These are phyloP conservation scores for Yamadazyma dushanensis DNA, from an alignment of 1,139 yeast genomes.

Conservation along the genomic window DNA sequence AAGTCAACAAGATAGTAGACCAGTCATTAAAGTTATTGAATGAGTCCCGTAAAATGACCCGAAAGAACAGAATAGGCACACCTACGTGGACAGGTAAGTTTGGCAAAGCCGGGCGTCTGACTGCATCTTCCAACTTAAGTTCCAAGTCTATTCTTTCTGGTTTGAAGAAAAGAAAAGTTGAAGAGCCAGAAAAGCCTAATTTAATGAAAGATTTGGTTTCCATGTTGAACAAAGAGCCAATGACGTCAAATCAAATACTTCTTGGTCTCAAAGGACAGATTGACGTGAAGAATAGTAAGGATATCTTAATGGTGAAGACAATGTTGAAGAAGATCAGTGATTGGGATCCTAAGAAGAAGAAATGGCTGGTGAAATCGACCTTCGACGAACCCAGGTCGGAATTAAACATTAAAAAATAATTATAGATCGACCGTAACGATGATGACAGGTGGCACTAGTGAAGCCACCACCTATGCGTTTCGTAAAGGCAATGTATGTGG, in stretches of 20 bases:
- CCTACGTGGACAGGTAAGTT: constrained; percentile 97
- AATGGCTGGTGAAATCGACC: constrained; percentile 69
- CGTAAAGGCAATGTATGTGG: background rate
- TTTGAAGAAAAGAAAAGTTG: constrained; percentile 21
- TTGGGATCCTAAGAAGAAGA: constrained; percentile 59
- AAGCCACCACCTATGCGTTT: no score
- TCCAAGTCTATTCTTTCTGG: constrained; percentile 35
- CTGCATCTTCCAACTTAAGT: constrained; percentile 14
- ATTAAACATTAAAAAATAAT: no score
- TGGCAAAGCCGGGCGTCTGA: constrained; percentile 57
- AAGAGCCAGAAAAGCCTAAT: constrained; percentile 24
- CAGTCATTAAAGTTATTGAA: constrained; percentile 75
- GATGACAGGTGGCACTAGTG: no score
- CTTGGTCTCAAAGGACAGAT: constrained; percentile 38
- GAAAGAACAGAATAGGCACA: constrained; percentile 68
- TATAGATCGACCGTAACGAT: no score
- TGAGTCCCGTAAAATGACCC: constrained; percentile 63
- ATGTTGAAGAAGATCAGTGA: constrained; percentile 67
- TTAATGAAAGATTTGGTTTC: constrained; percentile 35
- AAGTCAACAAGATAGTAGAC: constrained; percentile 74
- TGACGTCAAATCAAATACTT: constrained; percentile 58
- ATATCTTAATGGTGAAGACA: constrained; percentile 64
- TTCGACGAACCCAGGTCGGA: no score
- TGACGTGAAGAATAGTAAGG: constrained; percentile 50
- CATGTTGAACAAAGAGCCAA: constrained; percentile 23